phyloP scores from a whole-genome alignment of 495 filamentous ascomycete genomes.

The Daldinia vernicosa region DNA sequence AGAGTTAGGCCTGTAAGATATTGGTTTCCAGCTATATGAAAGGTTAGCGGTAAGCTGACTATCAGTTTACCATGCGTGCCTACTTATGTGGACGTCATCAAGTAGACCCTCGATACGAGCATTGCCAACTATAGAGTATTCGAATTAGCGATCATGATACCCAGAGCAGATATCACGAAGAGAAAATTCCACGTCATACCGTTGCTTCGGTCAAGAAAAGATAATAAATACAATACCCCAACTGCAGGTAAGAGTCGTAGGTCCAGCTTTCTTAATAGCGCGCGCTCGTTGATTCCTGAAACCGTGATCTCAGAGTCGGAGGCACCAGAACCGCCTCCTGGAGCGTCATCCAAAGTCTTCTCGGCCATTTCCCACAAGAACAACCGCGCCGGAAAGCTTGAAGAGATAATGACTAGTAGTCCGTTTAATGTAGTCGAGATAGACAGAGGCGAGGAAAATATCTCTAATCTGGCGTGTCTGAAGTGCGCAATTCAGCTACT shows the following conservation, averaged over 20 bases:
- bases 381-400: background rate
- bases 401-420: background rate
- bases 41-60: background rate
- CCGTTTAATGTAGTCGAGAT: background rate
- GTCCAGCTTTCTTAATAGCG: slow-evolving; percentile 73
- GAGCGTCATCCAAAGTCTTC: slow-evolving; percentile 16
- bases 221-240: slow-evolving; percentile 74
- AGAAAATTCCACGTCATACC: slow-evolving; percentile 49
- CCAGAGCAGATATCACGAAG: background rate
- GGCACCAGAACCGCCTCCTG: slow-evolving; percentile 22
- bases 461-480: background rate
- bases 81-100: slow-evolving; percentile 68
- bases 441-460: background rate
- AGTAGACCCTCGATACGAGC: slow-evolving; percentile 70
- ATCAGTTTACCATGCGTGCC: background rate
- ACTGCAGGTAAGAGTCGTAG: slow-evolving; percentile 69
- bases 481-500: background rate
- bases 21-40: slow-evolving; percentile 65
- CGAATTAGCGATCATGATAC: slow-evolving; percentile 11
- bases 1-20: slow-evolving; percentile 76
- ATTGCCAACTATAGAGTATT: slow-evolving; percentile 50
- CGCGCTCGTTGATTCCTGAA: slow-evolving; percentile 64
- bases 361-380: slow-evolving; percentile 20
- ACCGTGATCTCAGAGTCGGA: slow-evolving; percentile 43
- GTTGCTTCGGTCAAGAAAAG: slow-evolving; percentile 80